Percentiles rank a stretch among this genome's conserved stretches.
phyloP scores from a whole-genome alignment of 106 monocot genomes.

The Agapanthus africanus region DNA sequence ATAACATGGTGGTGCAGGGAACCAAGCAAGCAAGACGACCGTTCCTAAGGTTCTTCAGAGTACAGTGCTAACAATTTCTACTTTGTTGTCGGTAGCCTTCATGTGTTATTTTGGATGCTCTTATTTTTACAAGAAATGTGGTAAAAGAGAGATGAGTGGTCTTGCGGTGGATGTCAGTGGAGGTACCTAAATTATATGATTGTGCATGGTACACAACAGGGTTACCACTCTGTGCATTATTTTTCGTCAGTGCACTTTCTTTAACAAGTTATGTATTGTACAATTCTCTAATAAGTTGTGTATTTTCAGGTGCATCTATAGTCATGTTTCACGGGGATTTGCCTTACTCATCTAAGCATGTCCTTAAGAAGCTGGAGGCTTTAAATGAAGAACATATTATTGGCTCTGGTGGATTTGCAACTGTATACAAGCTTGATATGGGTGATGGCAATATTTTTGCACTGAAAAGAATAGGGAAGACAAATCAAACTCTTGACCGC shows the following conservation, averaged over 20 bases:
- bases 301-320: conserved; percentile 76
- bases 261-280: not conserved
- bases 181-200: conserved; percentile 38
- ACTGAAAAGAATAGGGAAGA: conserved; percentile 89
- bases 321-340: conserved; percentile 99
- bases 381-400: conserved; percentile 76
- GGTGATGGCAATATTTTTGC: conserved; percentile 90
- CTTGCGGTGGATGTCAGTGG: conserved; percentile 69
- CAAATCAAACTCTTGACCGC: conserved; percentile 69
- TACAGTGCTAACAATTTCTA: conserved; percentile 87
- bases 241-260: not conserved
- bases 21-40: conserved; percentile 31
- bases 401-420: conserved; percentile 87
- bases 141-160: conserved; percentile 53
- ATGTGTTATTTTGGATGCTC: conserved; percentile 98
- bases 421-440: conserved; percentile 94
- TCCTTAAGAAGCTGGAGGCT: conserved; percentile 72
- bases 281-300: not conserved
- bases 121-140: conserved; percentile 96
- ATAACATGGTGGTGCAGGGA: conserved; percentile 30
- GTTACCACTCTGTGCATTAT: not conserved
- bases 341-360: conserved; percentile 88
- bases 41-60: conserved; percentile 86
- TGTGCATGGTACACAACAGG: not conserved
- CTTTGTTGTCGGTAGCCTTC: conserved; percentile 82